Conservation (phyloP, 306 rosid genomes). For the Vigna nakashimae region DNA sequence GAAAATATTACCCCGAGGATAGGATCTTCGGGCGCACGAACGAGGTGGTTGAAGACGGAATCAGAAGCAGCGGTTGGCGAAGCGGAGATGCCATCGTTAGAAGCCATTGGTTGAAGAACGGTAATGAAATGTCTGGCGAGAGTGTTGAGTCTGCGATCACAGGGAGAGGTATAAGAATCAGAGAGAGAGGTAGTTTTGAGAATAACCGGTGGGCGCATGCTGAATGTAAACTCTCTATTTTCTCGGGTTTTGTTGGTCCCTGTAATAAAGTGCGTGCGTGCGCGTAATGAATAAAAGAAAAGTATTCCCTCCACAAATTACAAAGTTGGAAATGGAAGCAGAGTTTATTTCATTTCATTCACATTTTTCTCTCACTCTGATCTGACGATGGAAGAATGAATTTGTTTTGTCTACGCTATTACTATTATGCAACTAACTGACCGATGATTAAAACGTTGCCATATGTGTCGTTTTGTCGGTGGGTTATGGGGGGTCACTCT, state of each 20-base stretch:
- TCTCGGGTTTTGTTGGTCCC: constrained; percentile 13
- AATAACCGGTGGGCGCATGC: constrained; percentile 77
- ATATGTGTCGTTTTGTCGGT: background rate
- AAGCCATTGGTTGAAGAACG: constrained; percentile 53
- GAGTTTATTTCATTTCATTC: background rate
- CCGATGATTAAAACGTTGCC: background rate
- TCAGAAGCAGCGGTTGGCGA: constrained; percentile 63
- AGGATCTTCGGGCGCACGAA: constrained; percentile 96
- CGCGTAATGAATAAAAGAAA: background rate
- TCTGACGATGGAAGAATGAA: background rate
- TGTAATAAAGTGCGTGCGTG: background rate
- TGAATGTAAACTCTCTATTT: constrained; percentile 11
- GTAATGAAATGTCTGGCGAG: constrained; percentile 59
- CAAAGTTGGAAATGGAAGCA: background rate
- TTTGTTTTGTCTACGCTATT: background rate
- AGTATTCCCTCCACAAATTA: constrained; percentile 16
- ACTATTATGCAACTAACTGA: background rate
- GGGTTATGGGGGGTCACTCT: background rate
- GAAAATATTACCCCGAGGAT: constrained; percentile 80
- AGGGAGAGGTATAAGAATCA: constrained; percentile 32
- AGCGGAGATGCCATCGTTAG: constrained; percentile 54
- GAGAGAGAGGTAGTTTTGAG: constrained; percentile 33
- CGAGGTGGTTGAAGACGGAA: constrained; percentile 85
- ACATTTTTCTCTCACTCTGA: background rate
- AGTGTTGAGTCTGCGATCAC: constrained; percentile 76